phyloP scores from a whole-genome alignment of 2,329 filamentous ascomycete species.

The Phyllosticta citribraziliensis region DNA sequence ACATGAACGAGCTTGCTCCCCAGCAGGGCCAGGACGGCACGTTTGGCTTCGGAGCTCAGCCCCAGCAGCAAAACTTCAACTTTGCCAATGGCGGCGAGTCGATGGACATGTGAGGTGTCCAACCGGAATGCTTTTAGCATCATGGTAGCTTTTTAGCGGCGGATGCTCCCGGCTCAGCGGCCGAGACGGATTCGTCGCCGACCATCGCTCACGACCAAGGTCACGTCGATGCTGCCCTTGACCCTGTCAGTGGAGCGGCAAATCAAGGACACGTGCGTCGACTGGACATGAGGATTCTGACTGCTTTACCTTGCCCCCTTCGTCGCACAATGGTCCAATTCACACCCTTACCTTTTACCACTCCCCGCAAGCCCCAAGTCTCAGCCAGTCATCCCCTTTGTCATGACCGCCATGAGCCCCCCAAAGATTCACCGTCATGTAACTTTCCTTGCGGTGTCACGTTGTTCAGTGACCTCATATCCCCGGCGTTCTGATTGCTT shows the following conservation, averaged over 20 bases:
- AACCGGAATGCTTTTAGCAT: not conserved
- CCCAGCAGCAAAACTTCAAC: conserved; percentile 70
- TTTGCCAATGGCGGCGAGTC: conserved; percentile 71
- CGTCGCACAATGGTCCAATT: conserved; percentile 5
- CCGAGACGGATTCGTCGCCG: conserved; percentile 1
- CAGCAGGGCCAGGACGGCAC: conserved; percentile 62
- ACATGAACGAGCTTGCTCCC: conserved; percentile 72
- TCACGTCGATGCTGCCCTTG: conserved; percentile 4
- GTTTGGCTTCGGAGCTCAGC: conserved; percentile 65
- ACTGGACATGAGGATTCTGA: conserved; percentile 5
- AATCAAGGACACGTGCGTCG: conserved; percentile 1
- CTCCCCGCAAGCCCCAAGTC: not conserved
- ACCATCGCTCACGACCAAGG: conserved; percentile 3
- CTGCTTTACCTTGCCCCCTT: conserved; percentile 3
- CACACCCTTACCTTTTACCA: not conserved
- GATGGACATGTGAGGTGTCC: conserved; percentile 58
- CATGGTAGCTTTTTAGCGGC: not conserved
- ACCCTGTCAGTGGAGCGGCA: not conserved
- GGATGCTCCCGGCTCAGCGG: not conserved
- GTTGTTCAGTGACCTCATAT: conserved; percentile 10
- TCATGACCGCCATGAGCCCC: conserved; percentile 11
- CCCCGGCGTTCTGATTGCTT: conserved; percentile 10
- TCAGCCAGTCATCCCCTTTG: conserved; percentile 11
- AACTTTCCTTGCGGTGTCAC: conserved; percentile 8
- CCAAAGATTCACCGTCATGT: conserved; percentile 12